These are phyloP conservation scores for Erythrophleum fordii DNA, from an alignment of 306 rosid genomes.

Conservation along the genomic window DNA sequence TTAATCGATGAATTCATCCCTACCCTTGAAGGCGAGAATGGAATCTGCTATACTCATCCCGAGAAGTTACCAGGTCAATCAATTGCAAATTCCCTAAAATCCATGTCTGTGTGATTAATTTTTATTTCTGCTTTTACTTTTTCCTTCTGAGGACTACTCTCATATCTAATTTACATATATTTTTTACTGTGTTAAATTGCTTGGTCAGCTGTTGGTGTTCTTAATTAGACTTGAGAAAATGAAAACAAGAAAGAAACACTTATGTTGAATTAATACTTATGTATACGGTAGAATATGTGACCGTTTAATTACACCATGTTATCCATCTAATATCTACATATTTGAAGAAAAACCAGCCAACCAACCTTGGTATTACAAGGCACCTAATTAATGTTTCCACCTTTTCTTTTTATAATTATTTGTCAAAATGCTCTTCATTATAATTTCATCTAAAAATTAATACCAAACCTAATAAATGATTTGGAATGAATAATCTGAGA, in stretches of 20 bases:
- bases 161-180: background rate
- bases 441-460: background rate
- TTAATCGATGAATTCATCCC: constrained; percentile 79
- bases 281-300: constrained; percentile 34
- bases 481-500: background rate
- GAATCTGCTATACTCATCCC: constrained; percentile 84
- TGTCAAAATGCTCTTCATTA: background rate
- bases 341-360: background rate
- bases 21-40: constrained; percentile 78
- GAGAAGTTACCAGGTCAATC: constrained; percentile 72
- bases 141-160: background rate
- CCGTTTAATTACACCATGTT: background rate
- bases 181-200: background rate
- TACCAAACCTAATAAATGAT: background rate
- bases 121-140: background rate
- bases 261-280: background rate
- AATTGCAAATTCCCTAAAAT: background rate
- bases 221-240: constrained; percentile 18
- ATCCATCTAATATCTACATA: background rate
- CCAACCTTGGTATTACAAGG: constrained; percentile 25
- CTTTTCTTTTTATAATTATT: background rate
- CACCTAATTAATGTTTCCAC: constrained; percentile 10
- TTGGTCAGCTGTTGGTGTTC: constrained; percentile 19
- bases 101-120: background rate
- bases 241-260: constrained; percentile 6